A percentile compares a stretch with the other conserved stretches of the same genome.
phyloP scores from a whole-genome alignment of 2,329 filamentous ascomycete genomes.

The Aspergillus persii region DNA sequence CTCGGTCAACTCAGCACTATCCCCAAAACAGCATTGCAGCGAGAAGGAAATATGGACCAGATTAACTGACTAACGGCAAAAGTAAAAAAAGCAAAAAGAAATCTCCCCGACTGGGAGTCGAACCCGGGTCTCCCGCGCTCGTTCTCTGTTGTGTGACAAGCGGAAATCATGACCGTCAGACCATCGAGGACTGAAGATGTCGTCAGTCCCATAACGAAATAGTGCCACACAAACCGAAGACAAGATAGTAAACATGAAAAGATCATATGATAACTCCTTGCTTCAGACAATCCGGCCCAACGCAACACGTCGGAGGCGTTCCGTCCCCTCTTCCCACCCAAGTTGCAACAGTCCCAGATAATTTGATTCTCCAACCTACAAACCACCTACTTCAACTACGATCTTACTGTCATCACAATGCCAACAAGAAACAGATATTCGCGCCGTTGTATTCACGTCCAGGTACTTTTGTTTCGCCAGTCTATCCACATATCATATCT shows the following conservation, averaged over 20 bases:
- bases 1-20: too few species aligned
- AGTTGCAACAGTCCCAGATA: neutral
- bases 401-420: neutral
- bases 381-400: neutral
- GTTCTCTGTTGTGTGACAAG: constrained; percentile 10
- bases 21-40: too few species aligned
- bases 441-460: constrained; percentile 10
- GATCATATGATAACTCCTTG: neutral
- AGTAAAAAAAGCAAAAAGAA: neutral
- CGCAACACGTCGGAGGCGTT: neutral
- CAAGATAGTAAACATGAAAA: neutral
- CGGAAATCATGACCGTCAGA: constrained; percentile 16
- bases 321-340: neutral
- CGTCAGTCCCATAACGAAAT: rapidly evolving
- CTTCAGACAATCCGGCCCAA: neutral
- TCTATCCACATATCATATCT: constrained; percentile 16
- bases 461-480: constrained; percentile 11
- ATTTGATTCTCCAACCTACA: neutral
- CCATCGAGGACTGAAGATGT: constrained; percentile 17
- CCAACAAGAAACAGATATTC: neutral
- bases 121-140: constrained; percentile 13
- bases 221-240: neutral
- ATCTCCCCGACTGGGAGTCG: constrained; percentile 12
- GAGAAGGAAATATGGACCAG: too few species aligned
- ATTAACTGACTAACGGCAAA: too few species aligned